These are phyloP conservation scores for Cinnamomum chago DNA, from an alignment of 164 flowering plant genomes.

Conservation along the genomic window DNA sequence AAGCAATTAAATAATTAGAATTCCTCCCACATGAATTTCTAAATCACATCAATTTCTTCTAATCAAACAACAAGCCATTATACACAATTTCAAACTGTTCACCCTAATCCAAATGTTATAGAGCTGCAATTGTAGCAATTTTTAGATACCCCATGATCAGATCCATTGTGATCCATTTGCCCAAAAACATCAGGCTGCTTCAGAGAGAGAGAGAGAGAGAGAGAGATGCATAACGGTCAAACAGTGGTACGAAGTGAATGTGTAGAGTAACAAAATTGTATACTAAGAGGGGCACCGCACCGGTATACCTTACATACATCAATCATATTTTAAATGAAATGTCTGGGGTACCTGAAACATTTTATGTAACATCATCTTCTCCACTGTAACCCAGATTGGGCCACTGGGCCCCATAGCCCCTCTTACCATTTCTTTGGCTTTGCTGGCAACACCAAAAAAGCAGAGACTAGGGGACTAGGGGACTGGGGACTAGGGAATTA, in stretches of 20 bases:
- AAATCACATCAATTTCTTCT: background rate
- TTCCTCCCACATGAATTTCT: background rate
- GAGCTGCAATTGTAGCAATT: background rate
- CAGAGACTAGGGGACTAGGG: background rate
- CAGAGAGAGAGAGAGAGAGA: background rate
- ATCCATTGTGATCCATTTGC: background rate
- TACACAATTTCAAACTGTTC: background rate
- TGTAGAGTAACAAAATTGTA: conserved; percentile 8
- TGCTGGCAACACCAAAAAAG: background rate
- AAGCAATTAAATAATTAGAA: no score
- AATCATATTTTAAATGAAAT: background rate
- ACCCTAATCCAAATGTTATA: background rate
- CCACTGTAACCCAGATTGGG: background rate
- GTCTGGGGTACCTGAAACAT: background rate
- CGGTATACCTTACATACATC: conserved; percentile 4
- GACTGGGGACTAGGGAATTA: background rate
- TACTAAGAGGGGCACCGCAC: conserved; percentile 1
- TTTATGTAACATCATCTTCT: background rate
- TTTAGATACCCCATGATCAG: background rate
- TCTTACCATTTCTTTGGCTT: background rate
- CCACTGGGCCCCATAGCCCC: background rate
- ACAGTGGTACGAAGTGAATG: background rate
- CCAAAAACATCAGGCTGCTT: background rate
- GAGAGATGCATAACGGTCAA: no score
- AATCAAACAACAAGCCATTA: background rate